These are phyloP conservation scores for Phoma sp. DNA, from an alignment of 2,329 filamentous ascomycete species.

Conservation along the genomic window DNA sequence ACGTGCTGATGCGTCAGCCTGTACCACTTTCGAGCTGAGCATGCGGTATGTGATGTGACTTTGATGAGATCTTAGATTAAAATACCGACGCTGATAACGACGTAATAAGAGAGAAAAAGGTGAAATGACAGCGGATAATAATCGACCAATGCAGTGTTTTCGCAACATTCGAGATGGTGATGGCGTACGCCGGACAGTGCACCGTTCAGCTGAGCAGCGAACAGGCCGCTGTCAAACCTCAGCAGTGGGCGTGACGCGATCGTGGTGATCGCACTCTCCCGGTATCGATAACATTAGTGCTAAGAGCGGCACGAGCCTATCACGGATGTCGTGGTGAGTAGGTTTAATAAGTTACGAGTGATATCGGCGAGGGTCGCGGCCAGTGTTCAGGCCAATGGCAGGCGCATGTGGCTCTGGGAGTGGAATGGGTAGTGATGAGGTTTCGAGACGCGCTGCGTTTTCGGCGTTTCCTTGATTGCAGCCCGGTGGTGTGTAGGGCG, in stretches of 20 bases:
- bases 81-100: neutral
- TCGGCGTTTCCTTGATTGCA: constrained; percentile 2
- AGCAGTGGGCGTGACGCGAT: constrained; percentile 16
- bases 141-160: neutral
- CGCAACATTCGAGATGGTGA: neutral
- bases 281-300: constrained; percentile 13
- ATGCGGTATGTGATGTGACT: neutral
- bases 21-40: constrained; percentile 10
- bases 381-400: constrained; percentile 9
- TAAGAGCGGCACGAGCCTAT: constrained; percentile 9
- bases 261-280: constrained; percentile 16
- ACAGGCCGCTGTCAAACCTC: constrained; percentile 16
- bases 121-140: neutral
- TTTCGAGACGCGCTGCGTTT: constrained; percentile 7
- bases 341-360: constrained; percentile 11
- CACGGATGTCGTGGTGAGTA: constrained; percentile 1
- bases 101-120: neutral
- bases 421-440: neutral
- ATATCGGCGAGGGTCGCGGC: constrained; percentile 9
- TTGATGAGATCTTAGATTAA: neutral
- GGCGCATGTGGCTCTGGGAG: constrained; percentile 1
- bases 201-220: constrained; percentile 13
- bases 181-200: neutral
- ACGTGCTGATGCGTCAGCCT: neutral
- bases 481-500: constrained; percentile 8